Evolutionary conservation across 2,329 filamentous ascomycete genomes (phyloP), one percentile per base, ranked within the genome.

Genomic region (Aspergillus viridinutans): DNA sequence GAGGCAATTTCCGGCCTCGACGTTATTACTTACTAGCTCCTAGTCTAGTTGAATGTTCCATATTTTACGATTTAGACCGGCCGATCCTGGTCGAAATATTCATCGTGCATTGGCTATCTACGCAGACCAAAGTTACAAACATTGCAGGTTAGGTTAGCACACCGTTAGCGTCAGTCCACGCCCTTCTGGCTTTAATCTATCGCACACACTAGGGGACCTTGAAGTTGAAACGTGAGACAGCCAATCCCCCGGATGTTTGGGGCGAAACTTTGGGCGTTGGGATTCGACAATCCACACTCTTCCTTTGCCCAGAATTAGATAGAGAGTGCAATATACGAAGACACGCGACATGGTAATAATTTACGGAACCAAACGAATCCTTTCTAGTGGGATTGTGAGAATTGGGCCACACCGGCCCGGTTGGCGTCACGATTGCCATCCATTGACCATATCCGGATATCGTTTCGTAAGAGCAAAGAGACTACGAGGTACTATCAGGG

Each of bases 181-280:
- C 51, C 47, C 48, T 42, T 45, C 55, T 54, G 50, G 29, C 54
- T 58, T 58, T 58, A 35, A 58, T 57, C 54, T 54, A 57, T 59
- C 52, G 50, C 52, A 58, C 59, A 60, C 43, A 47, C 21, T 26
- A 47, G 29, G 49, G 53, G 57, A 61, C 58, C 59, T 61, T 58
- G 53, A 52, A 52, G n/a, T 50, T 28, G n/a, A 38, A 35, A 35
- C 23, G 21, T 35, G 49, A 56, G 52, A 42, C 26, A 35, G 45
- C 48, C 49, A 50, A 50, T 55, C 58, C 56, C 58, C 58, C 58
- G 54, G 61, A 59, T 51, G 51, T 55, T 60, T 51, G 57, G 53
- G 52, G 38, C 55, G 47, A 53, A 58, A 35, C 25, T 59, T 61
- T 59, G 58, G 57, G 57, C 52, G 43, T 53, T 53, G 55, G 56